Conservation (phyloP, 176 grass and related monocot genomes). For the Lolium rigidum region DNA sequence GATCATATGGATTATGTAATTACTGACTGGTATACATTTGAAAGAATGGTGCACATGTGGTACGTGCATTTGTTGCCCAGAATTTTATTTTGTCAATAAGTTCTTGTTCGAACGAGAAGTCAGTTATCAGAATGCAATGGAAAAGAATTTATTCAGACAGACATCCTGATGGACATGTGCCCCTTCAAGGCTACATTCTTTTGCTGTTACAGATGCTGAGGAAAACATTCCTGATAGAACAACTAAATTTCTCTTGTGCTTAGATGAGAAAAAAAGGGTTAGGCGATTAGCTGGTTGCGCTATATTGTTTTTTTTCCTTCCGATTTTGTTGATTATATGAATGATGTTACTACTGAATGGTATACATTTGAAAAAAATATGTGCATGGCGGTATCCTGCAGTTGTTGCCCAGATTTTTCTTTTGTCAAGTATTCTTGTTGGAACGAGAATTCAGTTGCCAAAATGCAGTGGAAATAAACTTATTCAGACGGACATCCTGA, state of each 20-base stretch:
- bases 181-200: conserved; percentile 8
- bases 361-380: conserved; percentile 2
- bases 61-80: neutral
- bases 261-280: conserved; percentile 42
- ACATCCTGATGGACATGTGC: neutral
- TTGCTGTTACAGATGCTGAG: conserved; percentile 18
- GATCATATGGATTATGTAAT: neutral
- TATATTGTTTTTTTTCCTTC: neutral
- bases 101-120: neutral
- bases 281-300: neutral
- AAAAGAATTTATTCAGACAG: neutral
- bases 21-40: neutral
- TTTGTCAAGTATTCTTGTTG: neutral
- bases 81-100: neutral
- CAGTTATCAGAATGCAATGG: neutral
- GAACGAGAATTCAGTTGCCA: conserved; percentile 14
- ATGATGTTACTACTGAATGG: neutral
- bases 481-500: neutral
- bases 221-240: neutral
- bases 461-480: neutral
- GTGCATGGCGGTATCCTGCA: neutral
- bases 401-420: neutral
- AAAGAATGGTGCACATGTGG: neutral
- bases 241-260: conserved; percentile 44
- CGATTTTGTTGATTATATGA: neutral